Percentiles rank a stretch among this genome's conserved stretches.
phyloP scores from a whole-genome alignment of 1,284 basidiomycete genomes.

The Somion occarium region DNA sequence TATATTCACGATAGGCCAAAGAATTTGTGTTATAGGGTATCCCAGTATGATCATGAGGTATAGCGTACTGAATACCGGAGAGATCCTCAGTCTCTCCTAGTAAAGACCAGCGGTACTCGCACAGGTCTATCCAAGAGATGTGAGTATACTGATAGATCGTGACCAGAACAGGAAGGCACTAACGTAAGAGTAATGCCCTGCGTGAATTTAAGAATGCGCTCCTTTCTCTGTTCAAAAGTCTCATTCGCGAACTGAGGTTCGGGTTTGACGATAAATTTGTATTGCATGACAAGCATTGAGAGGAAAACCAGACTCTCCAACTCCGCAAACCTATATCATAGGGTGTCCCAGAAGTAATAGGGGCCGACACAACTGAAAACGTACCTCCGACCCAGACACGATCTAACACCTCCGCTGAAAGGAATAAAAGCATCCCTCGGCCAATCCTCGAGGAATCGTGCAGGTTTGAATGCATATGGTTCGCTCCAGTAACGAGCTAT shows the following conservation, averaged over 20 bases:
- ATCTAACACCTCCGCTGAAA: slow-evolving; percentile 32
- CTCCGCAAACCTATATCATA: slow-evolving; percentile 19
- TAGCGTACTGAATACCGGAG: neutral
- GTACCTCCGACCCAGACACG: slow-evolving; percentile 34
- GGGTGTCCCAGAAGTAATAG: neutral
- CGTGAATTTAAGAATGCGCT: slow-evolving; percentile 19
- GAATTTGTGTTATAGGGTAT: no score
- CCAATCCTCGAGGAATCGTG: slow-evolving; percentile 36
- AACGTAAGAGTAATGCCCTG: slow-evolving; percentile 22
- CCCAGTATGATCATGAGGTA: neutral
- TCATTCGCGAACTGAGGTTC: slow-evolving; percentile 27
- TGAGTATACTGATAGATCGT: neutral
- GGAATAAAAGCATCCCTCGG: slow-evolving; percentile 37
- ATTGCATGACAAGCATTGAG: slow-evolving; percentile 15
- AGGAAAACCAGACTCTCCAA: slow-evolving; percentile 20
- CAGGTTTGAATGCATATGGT: slow-evolving; percentile 34
- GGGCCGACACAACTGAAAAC: no score
- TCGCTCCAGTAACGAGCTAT: slow-evolving; percentile 39
- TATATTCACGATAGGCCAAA: no score
- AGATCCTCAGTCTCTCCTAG: slow-evolving; percentile 1
- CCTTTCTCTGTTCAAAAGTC: slow-evolving; percentile 25
- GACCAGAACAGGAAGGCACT: slow-evolving; percentile 5
- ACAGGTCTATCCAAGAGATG: slow-evolving; percentile 7
- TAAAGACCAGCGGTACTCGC: slow-evolving; percentile 15
- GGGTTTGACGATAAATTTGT: slow-evolving; percentile 23